Evolutionary conservation across 495 filamentous ascomycete species (phyloP), one percentile per base, ranked within the genome.

Genomic region (Penicillium waksmanii): DNA sequence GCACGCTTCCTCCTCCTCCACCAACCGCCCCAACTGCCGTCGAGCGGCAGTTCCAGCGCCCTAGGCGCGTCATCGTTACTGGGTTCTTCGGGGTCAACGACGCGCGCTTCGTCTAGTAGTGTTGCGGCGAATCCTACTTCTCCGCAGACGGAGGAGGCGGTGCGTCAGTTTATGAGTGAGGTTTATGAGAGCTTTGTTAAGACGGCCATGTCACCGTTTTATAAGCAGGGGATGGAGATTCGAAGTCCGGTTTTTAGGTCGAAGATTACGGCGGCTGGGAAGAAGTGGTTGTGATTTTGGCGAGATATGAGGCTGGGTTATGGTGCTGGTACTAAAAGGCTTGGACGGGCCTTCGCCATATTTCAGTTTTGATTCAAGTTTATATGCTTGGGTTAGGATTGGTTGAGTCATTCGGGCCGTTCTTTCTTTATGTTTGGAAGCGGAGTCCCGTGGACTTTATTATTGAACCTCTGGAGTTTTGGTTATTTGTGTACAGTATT

Each of bases 141-240:
- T 34, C 86, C 92, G 31, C 91, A 93, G 74, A 93, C 92, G 5
- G 95, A 98, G 76, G 95, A 98, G 72, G 94, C 95, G 0, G 89
- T 98, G 58, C 83, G 91, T 66, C 88, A 89, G 73, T 98, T 98
- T 77, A 96, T 98, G 78, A 80, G 79, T 5, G 95, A 98, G 69
- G 89, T 96, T 12, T 97, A 96, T 73, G 95, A 98, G 73, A 87
- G 82, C 57, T 98, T 94, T 84, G 82, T 96, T 47, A 98, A 98
- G 82, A 89, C 91, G n/a, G 84, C 93, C 40, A 97, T 98, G 95
- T 96, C 85, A 71, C 95, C 95, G 35, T 98, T 98, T 74, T 96
- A 96, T 74, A 77, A 82, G 53, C 82, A 86, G 48, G 90, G 94
- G 66, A 89, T 89, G 84, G 85, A 88, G 70, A 86, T 98, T 34